Base-by-base conservation (phyloP, 2,329 filamentous ascomycete genomes). In the Apiospora malaysiana region DNA sequence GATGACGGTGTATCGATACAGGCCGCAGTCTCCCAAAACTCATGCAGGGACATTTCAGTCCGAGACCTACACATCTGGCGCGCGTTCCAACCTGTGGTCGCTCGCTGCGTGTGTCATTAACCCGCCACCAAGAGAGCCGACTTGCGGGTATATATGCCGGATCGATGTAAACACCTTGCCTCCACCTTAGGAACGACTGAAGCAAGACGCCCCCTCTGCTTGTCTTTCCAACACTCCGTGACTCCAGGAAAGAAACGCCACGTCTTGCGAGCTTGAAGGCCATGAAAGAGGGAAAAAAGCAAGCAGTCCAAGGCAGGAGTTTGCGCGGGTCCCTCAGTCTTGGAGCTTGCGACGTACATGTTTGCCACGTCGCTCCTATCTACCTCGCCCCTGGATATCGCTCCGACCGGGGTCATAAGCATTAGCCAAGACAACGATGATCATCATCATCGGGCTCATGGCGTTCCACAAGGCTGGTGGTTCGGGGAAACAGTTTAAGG, bases 31-130 rank as follows among this genome's bases (percentile, higher is more conserved):
- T 32, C 51, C 51, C 18, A 16, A 12, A 59, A 10, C 27, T 59
- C 51, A 59, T 59, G 51, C 51, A 59, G 27, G 56, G 32, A 63
- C 56, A 63, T n/a, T n/a, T 18, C 27, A 10, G 12, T n/a, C 56
- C n/a, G 32, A 63, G 56, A 63, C 56, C 32, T 37, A 32, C 27
- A 16, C 18, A 59, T 63, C 27, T 40, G 56, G 27, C 56, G 56
- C 51, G 51, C 16, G 47, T 14, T 25, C 43, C 23, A 14, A 51
- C 10, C 49, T 56, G 23, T 7, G 14, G 23, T 16, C 25, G 25
- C 56, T 63, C 27, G 56, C 18, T 59, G 5, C 25, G 25, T 59
- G 27, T 32, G 25, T n/a, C 27, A 59, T 14, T 14, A 56, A 9
- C 6, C 32, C 32, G 6, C 32, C 32, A 32, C 18, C 23, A 18